Percentiles rank a stretch among this genome's conserved stretches.
These are phyloP conservation scores for Tardiomyces digboiensis DNA, from an alignment of 1,139 yeast genomes.

Conservation along the genomic window DNA sequence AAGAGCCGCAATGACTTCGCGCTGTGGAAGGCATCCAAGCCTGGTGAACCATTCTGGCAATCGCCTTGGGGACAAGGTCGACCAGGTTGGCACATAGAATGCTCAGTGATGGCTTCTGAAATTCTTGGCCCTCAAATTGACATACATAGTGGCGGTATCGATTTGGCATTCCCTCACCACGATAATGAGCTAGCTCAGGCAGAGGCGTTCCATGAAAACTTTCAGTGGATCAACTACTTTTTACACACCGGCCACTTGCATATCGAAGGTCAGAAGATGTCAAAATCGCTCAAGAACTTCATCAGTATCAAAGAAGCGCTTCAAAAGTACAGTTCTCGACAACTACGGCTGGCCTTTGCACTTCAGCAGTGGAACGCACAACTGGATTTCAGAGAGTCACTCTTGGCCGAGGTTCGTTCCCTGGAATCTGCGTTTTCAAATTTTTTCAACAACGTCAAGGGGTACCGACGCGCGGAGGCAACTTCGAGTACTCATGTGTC, in stretches of 20 bases:
- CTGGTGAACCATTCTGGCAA: conserved; percentile 96
- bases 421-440: conserved; percentile 67
- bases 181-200: conserved; percentile 97
- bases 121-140: conserved; percentile 78
- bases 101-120: conserved; percentile 98
- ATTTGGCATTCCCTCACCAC: conserved; percentile 98
- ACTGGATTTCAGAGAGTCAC: conserved; percentile 79
- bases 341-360: conserved; percentile 83
- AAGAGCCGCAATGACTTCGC: conserved; percentile 83
- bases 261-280: conserved; percentile 98
- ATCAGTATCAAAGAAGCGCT: conserved; percentile 92
- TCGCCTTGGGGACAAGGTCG: conserved; percentile 98
- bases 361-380: conserved; percentile 89
- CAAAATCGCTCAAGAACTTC: conserved; percentile 88
- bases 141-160: conserved; percentile 96
- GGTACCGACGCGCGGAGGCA: conserved; percentile 47
- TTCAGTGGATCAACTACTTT: conserved; percentile 96
- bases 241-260: conserved; percentile 96
- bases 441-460: conserved; percentile 78
- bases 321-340: conserved; percentile 59
- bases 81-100: conserved; percentile 99
- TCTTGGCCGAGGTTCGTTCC: conserved; percentile 67
- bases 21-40: conserved; percentile 91
- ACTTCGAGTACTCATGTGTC: conserved; percentile 54
- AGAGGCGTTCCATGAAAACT: conserved; percentile 82